Conservation (phyloP, 306 rosid species). For the Abrus precatorius region DNA sequence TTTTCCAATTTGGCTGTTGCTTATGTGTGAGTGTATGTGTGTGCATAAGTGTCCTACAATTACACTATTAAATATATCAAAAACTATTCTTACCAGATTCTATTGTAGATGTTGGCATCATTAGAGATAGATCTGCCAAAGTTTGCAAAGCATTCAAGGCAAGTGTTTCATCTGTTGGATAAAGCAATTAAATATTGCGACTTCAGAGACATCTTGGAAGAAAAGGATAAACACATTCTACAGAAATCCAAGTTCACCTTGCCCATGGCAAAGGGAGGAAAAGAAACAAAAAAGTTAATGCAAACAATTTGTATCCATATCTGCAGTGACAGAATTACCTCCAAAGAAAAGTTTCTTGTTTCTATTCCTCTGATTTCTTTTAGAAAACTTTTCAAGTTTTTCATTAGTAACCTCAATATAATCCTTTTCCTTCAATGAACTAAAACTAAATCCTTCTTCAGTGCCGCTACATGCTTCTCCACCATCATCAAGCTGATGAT, state of each 20-base stretch:
- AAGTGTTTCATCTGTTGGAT: slow-evolving; percentile 65
- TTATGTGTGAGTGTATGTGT: background rate
- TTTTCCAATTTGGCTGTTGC: slow-evolving; percentile 12
- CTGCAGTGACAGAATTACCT: slow-evolving; percentile 62
- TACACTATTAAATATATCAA: slow-evolving; percentile 20
- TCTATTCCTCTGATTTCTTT: slow-evolving; percentile 63
- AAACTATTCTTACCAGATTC: slow-evolving; percentile 70
- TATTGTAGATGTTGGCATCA: slow-evolving; percentile 72
- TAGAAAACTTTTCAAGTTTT: slow-evolving; percentile 58
- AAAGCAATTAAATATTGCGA: slow-evolving; percentile 38
- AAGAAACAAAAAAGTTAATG: slow-evolving; percentile 21
- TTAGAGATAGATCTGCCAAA: slow-evolving; percentile 84
- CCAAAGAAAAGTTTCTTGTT: slow-evolving; percentile 71
- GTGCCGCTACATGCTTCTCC: slow-evolving; percentile 93
- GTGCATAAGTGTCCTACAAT: background rate
- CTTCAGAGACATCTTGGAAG: slow-evolving; percentile 37
- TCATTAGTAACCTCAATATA: slow-evolving; percentile 67
- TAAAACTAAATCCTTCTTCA: slow-evolving; percentile 72
- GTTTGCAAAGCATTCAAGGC: slow-evolving; percentile 84
- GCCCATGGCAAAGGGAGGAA: slow-evolving; percentile 29
- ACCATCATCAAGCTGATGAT: slow-evolving; percentile 76
- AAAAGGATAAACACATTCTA: slow-evolving; percentile 22
- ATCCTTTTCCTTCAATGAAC: slow-evolving; percentile 63
- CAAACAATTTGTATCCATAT: slow-evolving; percentile 29
- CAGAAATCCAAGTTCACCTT: slow-evolving; percentile 20